Evolutionary conservation across 2,329 filamentous ascomycete genomes (phyloP).

Genomic region (Botrytis cinerea): DNA sequence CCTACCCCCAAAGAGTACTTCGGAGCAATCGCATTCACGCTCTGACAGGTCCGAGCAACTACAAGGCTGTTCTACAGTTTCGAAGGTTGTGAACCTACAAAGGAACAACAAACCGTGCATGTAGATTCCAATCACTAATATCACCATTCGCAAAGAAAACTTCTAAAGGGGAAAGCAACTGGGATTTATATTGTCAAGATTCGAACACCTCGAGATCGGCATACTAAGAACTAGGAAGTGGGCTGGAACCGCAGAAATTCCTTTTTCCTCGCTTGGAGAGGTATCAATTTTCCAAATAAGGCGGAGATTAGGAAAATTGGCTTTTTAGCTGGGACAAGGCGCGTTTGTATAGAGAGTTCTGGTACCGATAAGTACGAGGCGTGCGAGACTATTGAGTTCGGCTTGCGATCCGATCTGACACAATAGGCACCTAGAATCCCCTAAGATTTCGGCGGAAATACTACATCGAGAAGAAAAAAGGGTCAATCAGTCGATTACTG

Average conservation of each 20-base stretch:
- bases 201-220: conserved; percentile 18
- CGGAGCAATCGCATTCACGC: background rate
- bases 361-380: background rate
- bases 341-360: conserved; percentile 9
- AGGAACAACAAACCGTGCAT: background rate
- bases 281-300: conserved; percentile 8
- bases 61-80: background rate
- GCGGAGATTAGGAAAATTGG: conserved; percentile 23
- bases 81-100: background rate
- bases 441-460: background rate
- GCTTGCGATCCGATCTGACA: conserved; percentile 15
- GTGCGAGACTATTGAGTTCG: conserved; percentile 13
- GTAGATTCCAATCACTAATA: background rate
- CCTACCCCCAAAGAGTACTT: background rate
- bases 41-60: background rate
- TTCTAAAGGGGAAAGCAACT: background rate
- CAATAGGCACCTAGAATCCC: background rate
- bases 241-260: conserved; percentile 20
- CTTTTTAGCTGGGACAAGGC: conserved; percentile 22
- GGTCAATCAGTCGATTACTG: conserved; percentile 15
- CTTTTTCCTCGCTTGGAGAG: conserved; percentile 14
- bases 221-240: conserved; percentile 17
- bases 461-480: background rate
- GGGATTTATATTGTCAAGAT: conserved; percentile 4
- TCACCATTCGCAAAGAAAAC: background rate